Conservation (phyloP, 2,329 filamentous ascomycete genomes). For the Fusarium algeriense region DNA sequence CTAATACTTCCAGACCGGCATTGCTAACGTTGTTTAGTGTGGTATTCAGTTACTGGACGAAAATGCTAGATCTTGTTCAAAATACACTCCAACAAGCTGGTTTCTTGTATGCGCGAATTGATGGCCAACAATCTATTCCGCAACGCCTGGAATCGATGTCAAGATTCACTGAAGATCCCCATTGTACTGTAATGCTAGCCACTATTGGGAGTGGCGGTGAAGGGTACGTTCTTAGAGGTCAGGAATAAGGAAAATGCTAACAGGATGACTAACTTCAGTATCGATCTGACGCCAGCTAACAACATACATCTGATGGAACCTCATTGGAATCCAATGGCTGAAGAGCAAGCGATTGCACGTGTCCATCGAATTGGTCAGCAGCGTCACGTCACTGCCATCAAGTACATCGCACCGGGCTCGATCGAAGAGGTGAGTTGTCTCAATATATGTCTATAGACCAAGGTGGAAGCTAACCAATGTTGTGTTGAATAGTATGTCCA, state of each 20-base stretch:
- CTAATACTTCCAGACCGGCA: fast-evolving
- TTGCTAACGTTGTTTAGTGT: background rate
- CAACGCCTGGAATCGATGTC: slow-evolving; percentile 19
- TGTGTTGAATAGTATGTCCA: background rate
- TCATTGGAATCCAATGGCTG: background rate
- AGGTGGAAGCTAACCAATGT: fast-evolving
- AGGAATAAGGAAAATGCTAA: fast-evolving
- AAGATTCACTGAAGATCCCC: slow-evolving; percentile 26
- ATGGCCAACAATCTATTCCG: slow-evolving; percentile 38
- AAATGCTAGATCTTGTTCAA: slow-evolving; percentile 48
- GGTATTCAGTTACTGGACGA: slow-evolving; percentile 16
- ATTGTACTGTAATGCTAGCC: slow-evolving; percentile 48
- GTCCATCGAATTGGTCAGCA: background rate
- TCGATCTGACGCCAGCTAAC: background rate
- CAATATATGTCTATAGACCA: fast-evolving
- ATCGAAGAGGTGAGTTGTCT: background rate
- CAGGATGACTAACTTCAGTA: background rate
- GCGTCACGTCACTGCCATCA: fast-evolving
- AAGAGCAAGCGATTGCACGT: slow-evolving; percentile 7
- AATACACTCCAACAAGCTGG: slow-evolving; percentile 16
- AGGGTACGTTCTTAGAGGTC: slow-evolving; percentile 32
- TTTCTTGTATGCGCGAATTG: slow-evolving; percentile 43
- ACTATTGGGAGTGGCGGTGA: slow-evolving; percentile 50
- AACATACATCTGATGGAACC: background rate
- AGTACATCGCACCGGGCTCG: background rate